Conservation (phyloP, 495 filamentous ascomycete species). For the Penicillium turbatum region DNA sequence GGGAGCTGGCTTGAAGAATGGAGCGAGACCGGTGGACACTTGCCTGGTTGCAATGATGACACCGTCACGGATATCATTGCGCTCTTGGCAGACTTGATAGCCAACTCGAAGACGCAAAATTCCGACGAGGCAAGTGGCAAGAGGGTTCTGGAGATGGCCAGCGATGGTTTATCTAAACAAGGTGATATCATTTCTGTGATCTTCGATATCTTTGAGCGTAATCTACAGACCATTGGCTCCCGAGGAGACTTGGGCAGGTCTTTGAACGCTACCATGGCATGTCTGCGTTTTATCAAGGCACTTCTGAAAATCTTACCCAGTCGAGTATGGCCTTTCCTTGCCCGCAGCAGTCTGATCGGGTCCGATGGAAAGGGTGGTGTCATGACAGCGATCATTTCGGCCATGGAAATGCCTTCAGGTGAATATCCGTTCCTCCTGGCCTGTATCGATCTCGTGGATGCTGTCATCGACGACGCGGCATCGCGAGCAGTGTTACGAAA, state of each 20-base stretch:
- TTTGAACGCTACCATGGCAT: conserved; percentile 63
- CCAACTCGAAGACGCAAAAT: conserved; percentile 28
- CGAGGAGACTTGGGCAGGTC: conserved; percentile 47
- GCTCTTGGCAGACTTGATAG: conserved; percentile 55
- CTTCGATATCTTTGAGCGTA: conserved; percentile 76
- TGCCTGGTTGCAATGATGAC: conserved; percentile 39
- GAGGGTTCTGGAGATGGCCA: conserved; percentile 63
- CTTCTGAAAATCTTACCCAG: conserved; percentile 67
- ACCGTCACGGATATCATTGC: conserved; percentile 60
- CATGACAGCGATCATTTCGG: conserved; percentile 67
- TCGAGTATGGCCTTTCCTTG: conserved; percentile 84
- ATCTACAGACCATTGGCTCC: conserved; percentile 59
- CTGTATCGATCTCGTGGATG: conserved; percentile 67
- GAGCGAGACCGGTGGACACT: conserved; percentile 39
- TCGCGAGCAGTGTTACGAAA: conserved; percentile 67
- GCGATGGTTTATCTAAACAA: conserved; percentile 65
- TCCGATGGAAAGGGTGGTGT: conserved; percentile 66
- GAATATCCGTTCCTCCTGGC: conserved; percentile 72
- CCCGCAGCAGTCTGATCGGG: conserved; percentile 70
- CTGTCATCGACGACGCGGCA: conserved; percentile 70
- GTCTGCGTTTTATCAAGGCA: conserved; percentile 71
- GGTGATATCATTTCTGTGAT: conserved; percentile 78
- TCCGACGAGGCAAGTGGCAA: conserved; percentile 37
- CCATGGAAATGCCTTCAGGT: conserved; percentile 68
- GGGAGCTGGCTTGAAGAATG: conserved; percentile 66